Base-by-base conservation (phyloP, 169 alveolate genomes). In the Cryptosporidium viatorum region DNA sequence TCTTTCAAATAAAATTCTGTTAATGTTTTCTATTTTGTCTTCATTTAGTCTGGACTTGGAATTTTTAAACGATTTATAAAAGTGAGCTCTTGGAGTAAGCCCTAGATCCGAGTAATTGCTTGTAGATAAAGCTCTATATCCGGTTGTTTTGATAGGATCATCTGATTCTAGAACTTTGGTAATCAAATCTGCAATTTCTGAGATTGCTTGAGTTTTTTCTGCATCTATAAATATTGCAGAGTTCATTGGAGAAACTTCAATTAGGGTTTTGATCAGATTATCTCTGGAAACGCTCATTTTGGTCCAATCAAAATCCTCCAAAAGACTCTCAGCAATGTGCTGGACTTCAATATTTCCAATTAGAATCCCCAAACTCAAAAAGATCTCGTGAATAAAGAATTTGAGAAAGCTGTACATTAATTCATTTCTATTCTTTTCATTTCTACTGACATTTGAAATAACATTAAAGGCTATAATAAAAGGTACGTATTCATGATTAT, bases 401-500 rank as follows among this genome's bases (percentile, higher is more conserved):
- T 39, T 59, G 26, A 80, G 7, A 39, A 80, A 65, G n/a, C n/a
- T 12, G 3, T 41, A 4, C 55, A 80, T 43, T 62, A 65, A 18
- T 60, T 43, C 35, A 4, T 14, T 21, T 23, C 21, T 62, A 3
- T 18, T 29, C 10, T n/a, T 14, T 33, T 43, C 23, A 37, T 55
- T 37, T 21, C 8, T 18, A 31, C 14, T 16, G 0, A 80, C 31
- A 58, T 23, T 62, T 8, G 69, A 80, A 31, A 45, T 9, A 12
- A 80, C 75, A 9, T 26, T 43, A 80, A 26, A 59, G 10, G 89
- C n/a, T 60, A 80, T 69, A 4, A 80, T 39, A n/a, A 80, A 80
- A 33, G 89, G 73, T 23, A 65, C 89, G 16, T 31, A 62, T 45
- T 59, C 62, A 21, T 26, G 68, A n/a, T 80, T 37, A 48, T 26